Conservation (phyloP, 306 rosid species). For the Prunus mongolica region DNA sequence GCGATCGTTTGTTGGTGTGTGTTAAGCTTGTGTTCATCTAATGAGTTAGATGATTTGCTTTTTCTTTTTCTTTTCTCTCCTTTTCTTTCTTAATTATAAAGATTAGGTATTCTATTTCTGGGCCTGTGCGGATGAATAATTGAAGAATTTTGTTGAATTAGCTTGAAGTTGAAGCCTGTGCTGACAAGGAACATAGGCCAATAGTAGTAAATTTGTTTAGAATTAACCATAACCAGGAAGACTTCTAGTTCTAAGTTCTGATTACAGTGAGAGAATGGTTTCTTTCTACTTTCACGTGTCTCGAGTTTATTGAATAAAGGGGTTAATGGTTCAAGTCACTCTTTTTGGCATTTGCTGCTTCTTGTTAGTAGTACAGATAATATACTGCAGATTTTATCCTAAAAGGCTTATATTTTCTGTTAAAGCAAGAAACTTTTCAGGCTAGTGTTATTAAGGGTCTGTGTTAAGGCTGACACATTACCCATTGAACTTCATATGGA, state of each 20-base stretch:
- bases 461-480: background rate
- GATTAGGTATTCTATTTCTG: background rate
- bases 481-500: too few relatives aligned
- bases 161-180: background rate
- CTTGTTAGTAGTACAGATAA: background rate
- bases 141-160: constrained; percentile 1
- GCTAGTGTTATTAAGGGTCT: background rate
- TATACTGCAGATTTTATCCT: background rate
- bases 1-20: background rate
- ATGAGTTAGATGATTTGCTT: background rate
- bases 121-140: background rate
- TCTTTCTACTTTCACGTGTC: background rate
- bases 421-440: background rate
- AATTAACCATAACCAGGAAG: background rate
- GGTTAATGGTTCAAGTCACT: background rate
- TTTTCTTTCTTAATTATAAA: background rate
- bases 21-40: background rate
- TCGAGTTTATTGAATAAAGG: background rate
- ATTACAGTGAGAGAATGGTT: background rate
- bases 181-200: background rate
- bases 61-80: background rate
- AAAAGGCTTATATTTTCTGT: background rate
- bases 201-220: background rate
- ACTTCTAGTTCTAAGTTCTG: background rate
- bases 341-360: background rate